A percentile compares a stretch with the other conserved stretches of the same genome.
Conservation (phyloP, 2,329 filamentous ascomycete genomes). For the Epichloe baconii region DNA sequence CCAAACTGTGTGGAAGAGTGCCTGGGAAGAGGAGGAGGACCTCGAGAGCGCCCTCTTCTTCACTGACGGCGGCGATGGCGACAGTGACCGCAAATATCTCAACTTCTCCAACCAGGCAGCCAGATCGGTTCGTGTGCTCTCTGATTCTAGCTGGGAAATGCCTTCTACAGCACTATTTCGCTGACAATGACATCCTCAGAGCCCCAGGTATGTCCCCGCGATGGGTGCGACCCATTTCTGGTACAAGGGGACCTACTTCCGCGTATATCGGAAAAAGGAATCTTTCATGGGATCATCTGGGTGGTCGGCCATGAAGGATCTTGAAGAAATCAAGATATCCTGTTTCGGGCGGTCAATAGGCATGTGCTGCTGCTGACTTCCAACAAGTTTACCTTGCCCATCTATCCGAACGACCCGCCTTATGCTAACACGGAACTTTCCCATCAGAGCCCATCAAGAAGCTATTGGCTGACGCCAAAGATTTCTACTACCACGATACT, state of each 20-base stretch:
- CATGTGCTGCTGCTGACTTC: slow-evolving; percentile 7
- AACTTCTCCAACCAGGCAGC: slow-evolving; percentile 45
- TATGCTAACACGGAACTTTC: not conserved
- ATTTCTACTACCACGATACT: slow-evolving; percentile 36
- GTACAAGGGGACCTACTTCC: slow-evolving; percentile 38
- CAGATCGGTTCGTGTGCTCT: not conserved
- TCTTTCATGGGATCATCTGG: slow-evolving; percentile 20
- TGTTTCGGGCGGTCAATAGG: slow-evolving; percentile 36
- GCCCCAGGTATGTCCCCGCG: slow-evolving; percentile 40
- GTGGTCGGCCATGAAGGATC: slow-evolving; percentile 32
- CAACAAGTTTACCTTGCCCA: too few species aligned
- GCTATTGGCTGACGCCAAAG: slow-evolving; percentile 40
- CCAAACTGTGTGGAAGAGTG: slow-evolving; percentile 39
- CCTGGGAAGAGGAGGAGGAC: slow-evolving; percentile 43
- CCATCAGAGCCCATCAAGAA: slow-evolving; percentile 37
- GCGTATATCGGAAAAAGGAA: slow-evolving; percentile 32
- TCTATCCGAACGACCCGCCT: too few species aligned
- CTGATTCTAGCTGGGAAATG: too few species aligned
- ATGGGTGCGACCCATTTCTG: slow-evolving; percentile 41
- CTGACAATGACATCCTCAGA: slow-evolving; percentile 13
- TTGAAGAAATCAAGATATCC: slow-evolving; percentile 39
- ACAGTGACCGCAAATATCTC: slow-evolving; percentile 29
- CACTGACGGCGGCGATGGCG: slow-evolving; percentile 24
- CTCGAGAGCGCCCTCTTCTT: slow-evolving; percentile 24
- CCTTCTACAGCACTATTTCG: too few species aligned